These are phyloP conservation scores for Linderina pennispora DNA, from an alignment of 192 early-diverging fungal genomes.

Conservation along the genomic window DNA sequence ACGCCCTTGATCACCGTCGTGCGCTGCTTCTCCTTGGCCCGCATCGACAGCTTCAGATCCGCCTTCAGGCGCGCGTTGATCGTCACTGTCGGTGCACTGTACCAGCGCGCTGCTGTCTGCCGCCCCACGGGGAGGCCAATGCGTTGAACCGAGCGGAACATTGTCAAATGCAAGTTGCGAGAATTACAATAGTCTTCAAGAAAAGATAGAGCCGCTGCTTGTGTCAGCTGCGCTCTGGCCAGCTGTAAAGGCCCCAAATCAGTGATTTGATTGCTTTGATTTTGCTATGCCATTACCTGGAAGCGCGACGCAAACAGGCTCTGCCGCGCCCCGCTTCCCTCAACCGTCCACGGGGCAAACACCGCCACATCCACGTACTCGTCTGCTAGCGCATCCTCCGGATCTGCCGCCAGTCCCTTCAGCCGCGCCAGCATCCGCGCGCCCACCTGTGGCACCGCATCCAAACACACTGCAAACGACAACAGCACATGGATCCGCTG, in stretches of 20 bases:
- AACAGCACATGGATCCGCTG: conserved; percentile 13
- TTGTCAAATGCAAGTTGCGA: not conserved
- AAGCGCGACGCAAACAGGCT: conserved; percentile 32
- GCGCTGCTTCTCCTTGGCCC: conserved; percentile 57
- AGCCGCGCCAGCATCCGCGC: conserved; percentile 3
- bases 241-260: no score
- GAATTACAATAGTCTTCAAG: not conserved
- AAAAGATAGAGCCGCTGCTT: no score
- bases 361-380: conserved; percentile 7
- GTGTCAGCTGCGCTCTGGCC: no score
- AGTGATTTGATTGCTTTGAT: no score
- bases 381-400: not conserved
- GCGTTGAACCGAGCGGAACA: no score
- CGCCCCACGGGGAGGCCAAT: not conserved
- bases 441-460: conserved; percentile 19
- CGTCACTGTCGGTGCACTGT: conserved; percentile 2
- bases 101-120: not conserved
- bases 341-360: conserved; percentile 24
- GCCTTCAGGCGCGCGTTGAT: conserved; percentile 53
- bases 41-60: conserved; percentile 80
- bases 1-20: conserved; percentile 64
- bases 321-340: conserved; percentile 7
- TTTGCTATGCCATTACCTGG: conserved; percentile 1
- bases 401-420: not conserved
- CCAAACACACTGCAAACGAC: conserved; percentile 24